Conservation (phyloP, 2,329 filamentous ascomycete genomes). For the Arthrobotrys entomopaga region DNA sequence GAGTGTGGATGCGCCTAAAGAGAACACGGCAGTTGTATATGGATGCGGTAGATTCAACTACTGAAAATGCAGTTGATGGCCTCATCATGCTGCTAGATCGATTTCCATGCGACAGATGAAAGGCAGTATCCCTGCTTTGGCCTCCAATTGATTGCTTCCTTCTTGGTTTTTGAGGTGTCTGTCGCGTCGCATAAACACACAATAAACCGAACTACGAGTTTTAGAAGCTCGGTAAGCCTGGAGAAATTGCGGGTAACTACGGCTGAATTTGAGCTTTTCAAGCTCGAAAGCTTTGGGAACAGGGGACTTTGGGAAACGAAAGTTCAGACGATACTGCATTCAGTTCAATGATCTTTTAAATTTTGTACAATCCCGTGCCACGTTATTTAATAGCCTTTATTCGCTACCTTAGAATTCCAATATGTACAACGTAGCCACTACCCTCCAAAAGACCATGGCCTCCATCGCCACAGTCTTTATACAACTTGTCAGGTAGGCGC, state of each 20-base stretch:
- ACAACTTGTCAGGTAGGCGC: constrained; percentile 74
- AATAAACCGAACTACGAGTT: too few relatives aligned
- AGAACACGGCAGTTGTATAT: neutral
- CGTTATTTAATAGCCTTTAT: neutral
- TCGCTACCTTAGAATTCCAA: constrained; percentile 71
- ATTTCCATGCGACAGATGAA: neutral
- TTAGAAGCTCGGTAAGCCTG: constrained; percentile 1
- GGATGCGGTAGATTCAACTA: neutral
- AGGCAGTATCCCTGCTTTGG: neutral
- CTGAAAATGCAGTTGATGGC: constrained; percentile 3
- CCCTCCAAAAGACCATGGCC: constrained; percentile 32
- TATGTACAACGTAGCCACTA: constrained; percentile 81
- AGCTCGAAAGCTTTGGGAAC: too few relatives aligned
- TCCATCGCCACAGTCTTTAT: constrained; percentile 68
- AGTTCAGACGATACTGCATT: neutral
- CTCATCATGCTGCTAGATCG: constrained; percentile 14
- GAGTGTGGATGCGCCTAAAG: neutral
- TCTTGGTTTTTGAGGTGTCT: neutral
- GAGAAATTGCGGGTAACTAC: constrained; percentile 16
- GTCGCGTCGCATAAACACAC: neutral
- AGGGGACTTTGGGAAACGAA: too few relatives aligned
- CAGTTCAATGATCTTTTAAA: neutral
- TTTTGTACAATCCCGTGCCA: neutral
- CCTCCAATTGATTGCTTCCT: too few relatives aligned
- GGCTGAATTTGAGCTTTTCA: constrained; percentile 33